Evolutionary conservation across 371 early-diverging fungal genomes (phyloP), one percentile per base, ranked within the genome.

Genomic region (Mucor irregularis): DNA sequence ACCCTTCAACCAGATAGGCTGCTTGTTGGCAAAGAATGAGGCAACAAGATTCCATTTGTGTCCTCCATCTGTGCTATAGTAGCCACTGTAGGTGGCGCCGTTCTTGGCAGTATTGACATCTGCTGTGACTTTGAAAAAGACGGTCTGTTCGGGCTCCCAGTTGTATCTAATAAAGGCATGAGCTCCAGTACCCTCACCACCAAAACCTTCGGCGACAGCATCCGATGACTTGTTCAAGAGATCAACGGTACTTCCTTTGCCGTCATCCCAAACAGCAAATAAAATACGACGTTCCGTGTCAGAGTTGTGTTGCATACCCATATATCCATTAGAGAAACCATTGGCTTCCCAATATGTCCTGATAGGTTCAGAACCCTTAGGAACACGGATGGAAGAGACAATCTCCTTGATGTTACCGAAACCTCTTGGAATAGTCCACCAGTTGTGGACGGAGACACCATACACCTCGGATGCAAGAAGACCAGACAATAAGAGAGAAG

Each of bases 341-440:
- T 58, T 58, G 17, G 54, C 53, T 51, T 58, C 57, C 53, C 53
- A 63, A 28, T 63, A 63, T 5, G 58, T 63, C 14, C 42, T 47
- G 13, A 9, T 17, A 25, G 64, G 64, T 28, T 63, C 58, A 31
- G 48, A 57, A 14, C 64, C 64, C 9, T 14, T 28, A 34, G 52
- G 58, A 10, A 63, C 54, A 11, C 47, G 44, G 29, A 60, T 51
- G 22, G 58, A 58, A 13, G 60, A 60, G 25, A 38, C 33, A n/a
- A 53, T 39, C 17, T 60, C 53, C 10, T 29, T 47, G 16, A 60
- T 60, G 19, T 51, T 28, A 11, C 33, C 49, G 40, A 49, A 49
- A 2, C 21, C 39, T 19, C 19, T 28, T 26, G 60, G 60, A 1
- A 48, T 33, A 25, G 11, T 26, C 60, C 60, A 60, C 35, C 48